phyloP scores from a whole-genome alignment of 2,329 filamentous ascomycete genomes.

The Alternaria conjuncta region DNA sequence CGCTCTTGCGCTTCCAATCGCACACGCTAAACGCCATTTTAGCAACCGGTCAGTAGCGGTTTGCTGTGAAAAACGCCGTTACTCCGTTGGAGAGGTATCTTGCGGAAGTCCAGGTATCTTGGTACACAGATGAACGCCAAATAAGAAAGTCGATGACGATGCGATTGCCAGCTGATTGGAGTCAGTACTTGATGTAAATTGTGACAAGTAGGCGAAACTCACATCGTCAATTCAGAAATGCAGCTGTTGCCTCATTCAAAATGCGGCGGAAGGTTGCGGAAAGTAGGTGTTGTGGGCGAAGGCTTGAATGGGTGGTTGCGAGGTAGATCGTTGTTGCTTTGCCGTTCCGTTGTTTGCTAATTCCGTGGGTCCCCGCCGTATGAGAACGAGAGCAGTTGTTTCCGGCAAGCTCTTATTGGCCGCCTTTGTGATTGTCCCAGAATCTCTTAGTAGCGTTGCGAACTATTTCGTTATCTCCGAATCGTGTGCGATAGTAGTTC shows the following conservation, averaged over 20 bases:
- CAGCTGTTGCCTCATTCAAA: background rate
- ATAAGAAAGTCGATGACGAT: slow-evolving; percentile 7
- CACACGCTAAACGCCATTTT: slow-evolving; percentile 24
- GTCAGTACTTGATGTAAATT: background rate
- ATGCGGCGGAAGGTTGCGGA: background rate
- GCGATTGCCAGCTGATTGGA: slow-evolving; percentile 1
- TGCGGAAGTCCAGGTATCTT: slow-evolving; percentile 13
- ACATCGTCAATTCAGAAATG: slow-evolving; percentile 6
- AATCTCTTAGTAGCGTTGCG: slow-evolving; percentile 62
- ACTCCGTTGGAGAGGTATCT: slow-evolving; percentile 42
- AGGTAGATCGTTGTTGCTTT: background rate
- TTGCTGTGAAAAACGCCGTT: slow-evolving; percentile 26
- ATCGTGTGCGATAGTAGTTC: slow-evolving; percentile 80
- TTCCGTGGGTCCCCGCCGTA: background rate
- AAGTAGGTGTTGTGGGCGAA: background rate
- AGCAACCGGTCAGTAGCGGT: slow-evolving; percentile 16
- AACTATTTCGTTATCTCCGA: slow-evolving; percentile 59
- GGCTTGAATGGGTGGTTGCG: background rate
- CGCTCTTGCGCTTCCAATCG: slow-evolving; percentile 25
- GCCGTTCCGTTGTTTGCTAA: background rate
- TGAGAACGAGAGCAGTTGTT: slow-evolving; percentile 1
- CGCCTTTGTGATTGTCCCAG: slow-evolving; percentile 58
- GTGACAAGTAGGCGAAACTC: background rate
- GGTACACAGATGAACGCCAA: slow-evolving; percentile 12
- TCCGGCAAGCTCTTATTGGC: slow-evolving; percentile 20